Evolutionary conservation across 2,329 filamentous ascomycete genomes (phyloP), one percentile per base, ranked within the genome.

Genomic region (Diaporthe nobilis): DNA sequence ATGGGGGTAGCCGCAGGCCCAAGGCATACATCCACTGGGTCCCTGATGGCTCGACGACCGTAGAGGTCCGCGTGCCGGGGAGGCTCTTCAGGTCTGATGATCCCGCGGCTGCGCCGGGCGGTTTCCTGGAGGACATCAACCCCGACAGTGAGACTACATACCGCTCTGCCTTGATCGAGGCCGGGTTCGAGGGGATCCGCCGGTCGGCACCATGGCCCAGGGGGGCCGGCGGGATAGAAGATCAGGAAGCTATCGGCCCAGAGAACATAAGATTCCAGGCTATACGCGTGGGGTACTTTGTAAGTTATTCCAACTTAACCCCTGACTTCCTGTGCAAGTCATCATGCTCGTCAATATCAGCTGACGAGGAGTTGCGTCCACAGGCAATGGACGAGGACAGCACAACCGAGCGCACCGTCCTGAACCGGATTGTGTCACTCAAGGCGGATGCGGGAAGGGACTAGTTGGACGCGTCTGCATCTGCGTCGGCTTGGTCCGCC

Each of bases 21-120:
- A 96, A 97, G 86, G 92, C 95, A 1, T 94, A 92, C 82, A 98
- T 98, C 82, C 95, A 98, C 82, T 98, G 96, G 96, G 94, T 98
- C 8, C 91, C 92, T 7, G 91, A 92, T 53, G 92, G 91, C 1
- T 90, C 93, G 0, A 88, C 88, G 20, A 91, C 92, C 78, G 92
- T 93, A 17, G 94, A 96, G 83, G 94, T 92, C 57, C 93, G 96
- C 76, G 88, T 97, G 65, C 93, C 97, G 86, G 94, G 95, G 82
- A 88, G 92, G 4, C 89, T 98, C 0, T 98, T 98, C 90, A 67
- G 3, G 6, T 67, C 61, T 0, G 61, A 67, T 10, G 42, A 67
- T 12, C 61, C 61, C 2, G 39, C 25, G 15, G 25, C 42, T 17
- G 42, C 42, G 25, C 61, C 42, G 12, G 61, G 61, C 3, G 61